Evolutionary conservation across 495 filamentous ascomycete species (phyloP).

Genomic region (Aspergillus egyptiacus): DNA sequence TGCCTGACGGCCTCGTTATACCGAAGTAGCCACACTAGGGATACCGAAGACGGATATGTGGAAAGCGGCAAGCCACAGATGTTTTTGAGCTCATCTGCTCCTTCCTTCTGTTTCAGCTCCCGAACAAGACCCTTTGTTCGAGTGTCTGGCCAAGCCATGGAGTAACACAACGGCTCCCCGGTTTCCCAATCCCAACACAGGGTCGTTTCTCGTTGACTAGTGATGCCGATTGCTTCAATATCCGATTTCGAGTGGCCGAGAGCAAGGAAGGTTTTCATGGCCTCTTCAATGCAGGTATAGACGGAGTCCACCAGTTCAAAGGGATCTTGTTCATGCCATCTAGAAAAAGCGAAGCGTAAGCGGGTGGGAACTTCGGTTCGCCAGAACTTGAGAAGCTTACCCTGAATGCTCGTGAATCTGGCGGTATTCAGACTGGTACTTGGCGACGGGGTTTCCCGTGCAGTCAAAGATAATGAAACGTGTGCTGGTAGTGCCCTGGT

Average conservation of each 20-base stretch:
- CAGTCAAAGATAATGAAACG: slow-evolving; percentile 89
- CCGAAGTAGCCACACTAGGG: slow-evolving; percentile 77
- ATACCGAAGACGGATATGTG: slow-evolving; percentile 89
- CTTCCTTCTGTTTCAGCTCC: slow-evolving; percentile 62
- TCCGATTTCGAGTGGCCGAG: slow-evolving; percentile 63
- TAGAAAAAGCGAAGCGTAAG: slow-evolving; percentile 29
- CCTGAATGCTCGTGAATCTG: slow-evolving; percentile 85
- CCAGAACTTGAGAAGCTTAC: slow-evolving; percentile 46
- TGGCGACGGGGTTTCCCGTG: slow-evolving; percentile 70
- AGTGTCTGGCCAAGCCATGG: slow-evolving; percentile 93
- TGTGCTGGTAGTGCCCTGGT: slow-evolving; percentile 90
- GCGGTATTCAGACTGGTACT: slow-evolving; percentile 86
- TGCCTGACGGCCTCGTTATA: slow-evolving; percentile 65
- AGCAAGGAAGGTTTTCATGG: slow-evolving; percentile 64
- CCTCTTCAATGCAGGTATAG: slow-evolving; percentile 76
- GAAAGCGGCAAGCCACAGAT: slow-evolving; percentile 86
- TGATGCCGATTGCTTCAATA: slow-evolving; percentile 85
- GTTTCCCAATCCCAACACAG: slow-evolving; percentile 86
- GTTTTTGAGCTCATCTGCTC: slow-evolving; percentile 62
- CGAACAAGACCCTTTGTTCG: slow-evolving; percentile 73
- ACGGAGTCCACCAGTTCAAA: slow-evolving; percentile 73
- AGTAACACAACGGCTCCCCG: slow-evolving; percentile 80
- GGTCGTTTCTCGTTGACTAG: slow-evolving; percentile 91
- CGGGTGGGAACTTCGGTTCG: neutral
- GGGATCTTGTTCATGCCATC: slow-evolving; percentile 95